Evolutionary conservation across 2,329 filamentous ascomycete genomes (phyloP), one percentile per base, ranked within the genome.

Genomic region (Talaromyces sp.): DNA sequence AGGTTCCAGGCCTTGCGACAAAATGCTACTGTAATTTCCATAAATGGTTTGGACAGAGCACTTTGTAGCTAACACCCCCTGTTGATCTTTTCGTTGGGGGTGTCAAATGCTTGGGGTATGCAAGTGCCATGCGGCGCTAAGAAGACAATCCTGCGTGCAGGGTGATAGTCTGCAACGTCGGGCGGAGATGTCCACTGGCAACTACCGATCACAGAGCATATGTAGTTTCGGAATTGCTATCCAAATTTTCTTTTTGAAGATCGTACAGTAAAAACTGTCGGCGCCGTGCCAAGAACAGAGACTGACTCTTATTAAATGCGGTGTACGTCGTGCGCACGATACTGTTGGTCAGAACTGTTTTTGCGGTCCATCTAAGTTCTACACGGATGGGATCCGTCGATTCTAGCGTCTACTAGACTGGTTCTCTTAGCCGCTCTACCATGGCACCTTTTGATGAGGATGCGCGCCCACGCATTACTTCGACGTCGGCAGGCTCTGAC

Each of bases 391-490:
- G 24, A 29, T 33, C 49, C 51, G 52, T 57, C 22, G 29, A 49
- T 56, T 57, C 50, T 64, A 63, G 61, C 56, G 61, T 48, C 50
- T 17, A 60, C 58, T 63, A 62, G 60, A 49, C 44, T 13, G 33
- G 14, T 24, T 47, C 36, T 55, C 47, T 42, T 51, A 20, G 19
- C 43, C 33, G 36, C 30, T 29, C 43, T 54, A 60, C 61, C 61
- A 63, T 62, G 61, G 61, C 58, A 55, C 61, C 29, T 41, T 64
- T 61, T 64, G 48, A 61, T 64, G 55, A 62, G 47, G 60, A 64
- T 64, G 51, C 46, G 51, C 60, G 29, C 53, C 48, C 52, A n/a
- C 33, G 55, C 44, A 27, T 36, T 53, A 40, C 36, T 36, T 22
- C 41, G 29, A 52, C 35, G 51, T 53, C 35, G 51, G 51, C 51